A percentile compares a stretch with the other conserved stretches of the same genome.
Conservation (phyloP, 2,329 filamentous ascomycete species). For the Botrytis cinerea region DNA sequence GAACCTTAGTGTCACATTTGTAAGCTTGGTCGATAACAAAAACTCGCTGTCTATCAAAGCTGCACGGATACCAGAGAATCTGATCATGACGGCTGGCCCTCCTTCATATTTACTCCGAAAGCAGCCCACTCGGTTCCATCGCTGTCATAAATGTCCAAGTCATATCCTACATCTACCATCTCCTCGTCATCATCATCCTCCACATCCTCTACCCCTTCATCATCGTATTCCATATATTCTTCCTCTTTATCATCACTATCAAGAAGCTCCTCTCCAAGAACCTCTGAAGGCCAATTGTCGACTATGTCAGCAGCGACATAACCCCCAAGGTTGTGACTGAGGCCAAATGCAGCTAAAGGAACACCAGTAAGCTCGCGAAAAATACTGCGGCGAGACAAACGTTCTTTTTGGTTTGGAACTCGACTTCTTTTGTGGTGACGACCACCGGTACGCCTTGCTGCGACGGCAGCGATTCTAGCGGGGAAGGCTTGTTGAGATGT, state of each 20-base stretch:
- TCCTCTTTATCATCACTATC: background rate
- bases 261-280: background rate
- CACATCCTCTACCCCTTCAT: background rate
- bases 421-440: background rate
- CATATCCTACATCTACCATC: background rate
- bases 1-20: background rate
- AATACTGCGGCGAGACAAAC: background rate
- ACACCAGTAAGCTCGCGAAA: no score
- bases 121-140: constrained; percentile 27
- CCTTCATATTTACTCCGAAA: background rate
- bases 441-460: background rate
- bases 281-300: background rate
- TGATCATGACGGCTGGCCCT: background rate
- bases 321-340: background rate
- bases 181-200: background rate
- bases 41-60: background rate
- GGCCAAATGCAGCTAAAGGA: background rate
- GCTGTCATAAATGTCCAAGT: background rate
- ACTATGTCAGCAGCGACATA: background rate
- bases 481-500: background rate
- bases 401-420: background rate
- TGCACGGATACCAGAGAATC: background rate
- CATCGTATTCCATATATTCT: background rate
- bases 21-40: background rate
- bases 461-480: background rate